Conservation (phyloP, 768 basidiomycete species). For the Pleurotus eryngii region DNA sequence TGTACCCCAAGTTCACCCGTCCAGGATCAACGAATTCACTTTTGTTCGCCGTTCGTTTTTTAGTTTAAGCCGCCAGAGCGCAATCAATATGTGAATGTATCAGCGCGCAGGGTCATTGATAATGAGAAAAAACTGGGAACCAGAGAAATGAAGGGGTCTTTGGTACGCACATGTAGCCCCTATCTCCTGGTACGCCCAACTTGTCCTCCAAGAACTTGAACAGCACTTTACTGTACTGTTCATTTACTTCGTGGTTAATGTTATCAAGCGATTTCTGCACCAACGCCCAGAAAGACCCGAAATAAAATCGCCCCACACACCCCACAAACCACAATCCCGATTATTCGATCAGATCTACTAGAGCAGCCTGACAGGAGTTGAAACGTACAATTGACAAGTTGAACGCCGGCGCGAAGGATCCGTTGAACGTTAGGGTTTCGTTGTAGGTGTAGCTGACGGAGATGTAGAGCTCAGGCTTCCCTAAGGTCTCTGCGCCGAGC, state of each 20-base stretch:
- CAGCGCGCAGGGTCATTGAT: neutral
- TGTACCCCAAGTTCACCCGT: conserved; percentile 43
- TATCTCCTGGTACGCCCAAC: conserved; percentile 44
- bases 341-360: no score
- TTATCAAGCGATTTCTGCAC: conserved; percentile 56
- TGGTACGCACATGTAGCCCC: conserved; percentile 55
- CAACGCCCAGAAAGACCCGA: neutral
- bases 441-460: conserved; percentile 53
- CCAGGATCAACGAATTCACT: conserved; percentile 55
- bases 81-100: neutral
- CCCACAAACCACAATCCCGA: neutral
- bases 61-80: neutral
- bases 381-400: conserved; percentile 52
- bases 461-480: conserved; percentile 55
- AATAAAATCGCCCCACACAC: no score
- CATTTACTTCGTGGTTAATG: conserved; percentile 43
- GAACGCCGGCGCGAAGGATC: conserved; percentile 66
- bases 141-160: neutral
- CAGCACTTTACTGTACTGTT: conserved; percentile 52
- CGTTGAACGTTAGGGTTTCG: conserved; percentile 56
- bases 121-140: neutral
- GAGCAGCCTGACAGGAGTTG: neutral
- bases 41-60: neutral
- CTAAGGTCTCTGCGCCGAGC: conserved; percentile 50
- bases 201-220: conserved; percentile 53